Conservation (phyloP, 805 yeast species). For the Candida nitratophila region DNA sequence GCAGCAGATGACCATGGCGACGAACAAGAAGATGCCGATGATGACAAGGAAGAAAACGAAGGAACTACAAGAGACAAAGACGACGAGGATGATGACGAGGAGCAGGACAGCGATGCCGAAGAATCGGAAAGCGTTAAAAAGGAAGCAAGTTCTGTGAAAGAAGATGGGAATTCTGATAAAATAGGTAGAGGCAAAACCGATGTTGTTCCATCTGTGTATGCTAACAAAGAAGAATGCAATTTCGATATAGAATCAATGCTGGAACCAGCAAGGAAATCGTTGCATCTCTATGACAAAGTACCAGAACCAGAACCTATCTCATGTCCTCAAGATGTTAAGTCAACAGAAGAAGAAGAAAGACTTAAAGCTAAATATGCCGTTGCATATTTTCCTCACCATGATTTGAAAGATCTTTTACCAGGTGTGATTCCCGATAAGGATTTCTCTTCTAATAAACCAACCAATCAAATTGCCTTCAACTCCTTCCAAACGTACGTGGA, state of each 20-base stretch:
- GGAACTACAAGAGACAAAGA: constrained; percentile 4
- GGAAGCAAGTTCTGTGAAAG: constrained; percentile 1
- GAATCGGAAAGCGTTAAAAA: neutral
- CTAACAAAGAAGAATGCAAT: constrained; percentile 5
- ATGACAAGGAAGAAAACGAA: constrained; percentile 1
- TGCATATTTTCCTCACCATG: constrained; percentile 79
- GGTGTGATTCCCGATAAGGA: constrained; percentile 86
- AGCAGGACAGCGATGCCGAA: constrained; percentile 1
- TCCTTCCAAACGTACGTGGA: constrained; percentile 85
- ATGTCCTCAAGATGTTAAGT: constrained; percentile 55
- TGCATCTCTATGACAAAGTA: constrained; percentile 24
- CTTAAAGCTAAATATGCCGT: constrained; percentile 77
- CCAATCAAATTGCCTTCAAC: constrained; percentile 86
- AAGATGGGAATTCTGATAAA: neutral
- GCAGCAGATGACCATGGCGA: constrained; percentile 4
- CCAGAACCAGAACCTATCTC: constrained; percentile 75
- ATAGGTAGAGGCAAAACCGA: constrained; percentile 13
- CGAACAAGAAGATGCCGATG: constrained; percentile 8
- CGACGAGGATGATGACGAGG: constrained; percentile 1
- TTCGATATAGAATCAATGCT: constrained; percentile 16
- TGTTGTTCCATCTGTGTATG: constrained; percentile 39
- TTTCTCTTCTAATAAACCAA: constrained; percentile 73
- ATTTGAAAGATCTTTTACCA: constrained; percentile 69
- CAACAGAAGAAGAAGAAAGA: constrained; percentile 58
- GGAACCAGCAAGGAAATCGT: constrained; percentile 12